Evolutionary conservation across 108 stramenopile genomes (phyloP), one percentile per base, ranked within the genome.

Genomic region (Nannochloropsis granulata): DNA sequence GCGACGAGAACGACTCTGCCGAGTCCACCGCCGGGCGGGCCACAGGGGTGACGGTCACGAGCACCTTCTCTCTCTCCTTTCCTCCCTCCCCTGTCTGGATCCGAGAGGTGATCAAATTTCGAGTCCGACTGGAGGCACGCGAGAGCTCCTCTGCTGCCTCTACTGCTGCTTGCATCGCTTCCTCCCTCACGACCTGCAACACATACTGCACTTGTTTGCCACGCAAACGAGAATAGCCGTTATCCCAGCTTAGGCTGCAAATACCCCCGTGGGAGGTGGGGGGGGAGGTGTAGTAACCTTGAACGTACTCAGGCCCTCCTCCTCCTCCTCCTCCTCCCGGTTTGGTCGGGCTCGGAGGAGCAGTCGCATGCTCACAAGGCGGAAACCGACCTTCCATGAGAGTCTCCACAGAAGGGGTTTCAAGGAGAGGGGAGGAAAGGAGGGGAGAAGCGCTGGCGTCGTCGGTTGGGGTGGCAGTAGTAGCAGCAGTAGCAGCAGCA

Each of bases 121-220:
- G 56, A n/a, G 56, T 71, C n/a, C 56, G 56, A n/a, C 56, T 0
- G 8, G 56, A 71, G 56, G 56, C 56, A 16, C 56, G 56, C 56
- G 56, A 71, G 21, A n/a, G n/a, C n/a, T 71, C 86, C 43, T 79
- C 83, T 12, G 86, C 86, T 23, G 86, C 86, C 56, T 87, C 83
- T 25, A 87, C 83, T 12, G 86, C 86, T 45, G 86, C 86, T 26
- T 80, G 86, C 86, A 87, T 87, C 24, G 86, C 83, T 71, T 80
- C 78, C 24, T 45, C 79, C 45, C 79, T 84, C 19, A 71, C 86
- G 24, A 83, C 83, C 79, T 87, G 83, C 24, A 84, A 45, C 44
- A 87, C 86, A 45, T 80, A 87, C 44, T 79, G 46, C 23, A 87
- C n/a, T 5, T 83, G 86, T 79, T 87, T 87, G 45, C 86, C 86